phyloP scores from a whole-genome alignment of 164 flowering plant species.

The grape (Vitis vinifera) region DNA sequence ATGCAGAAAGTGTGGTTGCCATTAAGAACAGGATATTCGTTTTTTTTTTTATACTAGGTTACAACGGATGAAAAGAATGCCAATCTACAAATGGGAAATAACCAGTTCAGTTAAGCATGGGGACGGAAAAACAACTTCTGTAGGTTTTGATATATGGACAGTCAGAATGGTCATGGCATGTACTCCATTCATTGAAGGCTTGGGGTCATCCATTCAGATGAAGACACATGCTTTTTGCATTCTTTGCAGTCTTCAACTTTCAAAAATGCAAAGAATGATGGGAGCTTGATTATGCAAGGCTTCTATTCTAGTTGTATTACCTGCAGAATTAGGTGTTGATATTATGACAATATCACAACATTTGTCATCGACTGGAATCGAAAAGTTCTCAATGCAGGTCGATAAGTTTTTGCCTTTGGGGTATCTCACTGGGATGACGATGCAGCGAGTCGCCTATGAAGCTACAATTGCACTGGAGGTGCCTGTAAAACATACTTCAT shows the following conservation, averaged over 20 bases:
- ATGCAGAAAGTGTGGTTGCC: too few relatives aligned
- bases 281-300: conserved; percentile 74
- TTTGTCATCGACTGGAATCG: conserved; percentile 73
- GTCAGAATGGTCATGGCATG: too few relatives aligned
- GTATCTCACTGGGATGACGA: conserved; percentile 73
- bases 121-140: too few relatives aligned
- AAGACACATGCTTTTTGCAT: conserved; percentile 67
- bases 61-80: too few relatives aligned
- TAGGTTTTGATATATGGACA: too few relatives aligned
- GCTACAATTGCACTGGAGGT: conserved; percentile 39
- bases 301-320: conserved; percentile 77
- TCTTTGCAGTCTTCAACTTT: conserved; percentile 76
- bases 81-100: too few relatives aligned
- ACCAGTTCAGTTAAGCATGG: too few relatives aligned
- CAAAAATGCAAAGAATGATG: conserved; percentile 50
- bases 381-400: conserved; percentile 60
- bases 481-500: conserved; percentile 17
- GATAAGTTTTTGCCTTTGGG: conserved; percentile 73
- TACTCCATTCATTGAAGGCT: conserved; percentile 73
- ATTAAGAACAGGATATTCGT: too few relatives aligned
- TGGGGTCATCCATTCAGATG: conserved; percentile 66
- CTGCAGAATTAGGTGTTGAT: conserved; percentile 79
- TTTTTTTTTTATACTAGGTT: too few relatives aligned
- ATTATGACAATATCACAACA: conserved; percentile 67
- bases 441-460: conserved; percentile 71